phyloP scores from a whole-genome alignment of 495 filamentous ascomycete genomes.

The Tuber aestivum region DNA sequence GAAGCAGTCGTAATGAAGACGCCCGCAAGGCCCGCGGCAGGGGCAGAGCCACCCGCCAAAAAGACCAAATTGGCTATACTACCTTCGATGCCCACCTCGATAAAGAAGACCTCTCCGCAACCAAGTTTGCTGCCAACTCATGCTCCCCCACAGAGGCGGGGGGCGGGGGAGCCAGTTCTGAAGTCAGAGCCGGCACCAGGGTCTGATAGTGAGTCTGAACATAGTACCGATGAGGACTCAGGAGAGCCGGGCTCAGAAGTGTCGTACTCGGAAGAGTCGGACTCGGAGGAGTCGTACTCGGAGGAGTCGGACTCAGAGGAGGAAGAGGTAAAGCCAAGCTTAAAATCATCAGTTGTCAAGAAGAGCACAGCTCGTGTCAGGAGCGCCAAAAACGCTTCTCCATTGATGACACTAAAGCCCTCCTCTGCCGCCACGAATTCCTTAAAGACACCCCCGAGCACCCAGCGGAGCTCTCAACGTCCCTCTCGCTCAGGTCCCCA shows the following conservation, averaged over 20 bases:
- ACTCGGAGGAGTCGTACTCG: too few species aligned
- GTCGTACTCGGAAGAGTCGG: neutral
- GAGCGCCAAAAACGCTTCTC: neutral
- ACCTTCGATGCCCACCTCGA: neutral
- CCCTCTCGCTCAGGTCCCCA: neutral
- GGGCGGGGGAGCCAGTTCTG: neutral
- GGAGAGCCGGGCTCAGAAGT: neutral
- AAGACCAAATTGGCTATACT: constrained; percentile 6
- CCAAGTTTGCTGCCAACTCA: neutral
- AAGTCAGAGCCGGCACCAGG: neutral
- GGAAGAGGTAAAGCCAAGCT: neutral
- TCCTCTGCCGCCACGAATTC: neutral
- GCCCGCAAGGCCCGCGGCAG: neutral
- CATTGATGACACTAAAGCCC: neutral
- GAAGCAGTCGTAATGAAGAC: neutral
- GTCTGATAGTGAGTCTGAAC: neutral
- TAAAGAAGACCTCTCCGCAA: neutral
- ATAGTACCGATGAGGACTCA: neutral
- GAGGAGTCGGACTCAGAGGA: neutral
- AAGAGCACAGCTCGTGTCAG: neutral
- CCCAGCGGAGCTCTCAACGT: neutral
- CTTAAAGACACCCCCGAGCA: neutral
- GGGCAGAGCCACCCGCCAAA: neutral
- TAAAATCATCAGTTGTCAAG: neutral
- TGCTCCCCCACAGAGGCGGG: neutral